Evolutionary conservation across 2,329 filamentous ascomycete species (phyloP), one percentile per base, ranked within the genome.

Genomic region (Talaromyces sp.): DNA sequence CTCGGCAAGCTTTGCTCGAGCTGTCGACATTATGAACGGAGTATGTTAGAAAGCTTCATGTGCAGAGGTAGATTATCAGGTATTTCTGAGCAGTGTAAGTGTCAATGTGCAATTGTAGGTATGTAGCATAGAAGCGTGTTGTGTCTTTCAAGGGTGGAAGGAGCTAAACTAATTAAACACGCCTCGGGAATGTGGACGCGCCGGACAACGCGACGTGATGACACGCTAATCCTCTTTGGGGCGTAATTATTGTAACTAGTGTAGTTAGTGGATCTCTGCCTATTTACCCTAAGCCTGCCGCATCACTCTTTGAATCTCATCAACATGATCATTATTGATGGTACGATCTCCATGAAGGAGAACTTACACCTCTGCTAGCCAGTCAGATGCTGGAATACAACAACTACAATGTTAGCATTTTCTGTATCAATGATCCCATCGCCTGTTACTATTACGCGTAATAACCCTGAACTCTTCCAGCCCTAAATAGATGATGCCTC

Each of bases 101-200:
- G 9, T 31, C 10, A 56, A 37, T 19, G 31, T 50, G 35, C 63
- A 56, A 45, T 27, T 47, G 80, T 84, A 75, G 85, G 83, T 27
- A 14, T 16, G 47, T 14, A 85, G 74, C 41, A 86, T 75, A 76
- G 90, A 92, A 50, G 90, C 82, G 74, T 84, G 72, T 92, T 47
- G 16, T 33, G 39, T 60, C 45, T 31, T 49, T 57, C 41, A 47
- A 63, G 52, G 27, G 60, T 19, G 45, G 33, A 24, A 24, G 45
- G 19, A 10, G 16, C 19, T 45, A n/a, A 31, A 39, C 22, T 50
- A 35, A 31, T 50, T 62, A 62, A 56, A 63, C 50, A 57, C 50
- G 49, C 33, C 13, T 35, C 61, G 61, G 61, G 56, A 63, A 63
- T 63, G 61, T 43, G 31, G 58, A 65, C 63, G 63, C 63, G 63